These are phyloP conservation scores for Gastrolobium bilobum DNA, from an alignment of 306 rosid species.

Conservation along the genomic window DNA sequence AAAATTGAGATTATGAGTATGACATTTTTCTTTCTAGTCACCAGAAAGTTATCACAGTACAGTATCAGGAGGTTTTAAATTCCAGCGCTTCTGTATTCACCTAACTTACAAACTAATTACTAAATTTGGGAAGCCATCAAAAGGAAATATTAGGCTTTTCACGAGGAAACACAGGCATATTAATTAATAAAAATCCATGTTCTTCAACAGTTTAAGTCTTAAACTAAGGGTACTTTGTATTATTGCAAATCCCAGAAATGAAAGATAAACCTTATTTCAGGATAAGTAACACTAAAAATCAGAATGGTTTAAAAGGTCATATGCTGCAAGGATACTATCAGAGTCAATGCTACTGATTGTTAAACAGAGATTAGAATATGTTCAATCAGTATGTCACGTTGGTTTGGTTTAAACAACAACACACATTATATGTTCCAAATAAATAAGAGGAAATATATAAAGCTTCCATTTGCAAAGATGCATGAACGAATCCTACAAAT, in stretches of 20 bases:
- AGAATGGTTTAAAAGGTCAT: conserved; percentile 2
- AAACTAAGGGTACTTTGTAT: conserved; percentile 18
- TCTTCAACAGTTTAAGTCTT: background rate
- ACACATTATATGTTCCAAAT: conserved; percentile 1
- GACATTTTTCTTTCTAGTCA: background rate
- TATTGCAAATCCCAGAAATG: conserved; percentile 14
- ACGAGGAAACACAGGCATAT: background rate
- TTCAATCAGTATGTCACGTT: conserved; percentile 39
- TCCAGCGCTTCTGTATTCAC: background rate
- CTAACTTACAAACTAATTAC: conserved; percentile 2
- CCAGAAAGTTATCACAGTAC: background rate
- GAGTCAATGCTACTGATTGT: conserved; percentile 25
- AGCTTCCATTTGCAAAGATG: conserved; percentile 2
- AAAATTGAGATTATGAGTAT: background rate
- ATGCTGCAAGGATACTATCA: background rate
- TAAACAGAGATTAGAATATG: conserved; percentile 30
- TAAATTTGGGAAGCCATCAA: conserved; percentile 23
- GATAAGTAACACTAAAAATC: conserved; percentile 14
- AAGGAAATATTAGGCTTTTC: conserved; percentile 23
- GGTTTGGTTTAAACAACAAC: conserved; percentile 45
- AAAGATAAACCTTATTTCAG: background rate
- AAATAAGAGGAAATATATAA: background rate
- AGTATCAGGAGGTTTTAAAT: background rate
- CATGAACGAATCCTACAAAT: background rate
- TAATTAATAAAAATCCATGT: background rate